Base-by-base conservation (phyloP, 352 stramenopile genomes). In the Phytopythium aichiense region DNA sequence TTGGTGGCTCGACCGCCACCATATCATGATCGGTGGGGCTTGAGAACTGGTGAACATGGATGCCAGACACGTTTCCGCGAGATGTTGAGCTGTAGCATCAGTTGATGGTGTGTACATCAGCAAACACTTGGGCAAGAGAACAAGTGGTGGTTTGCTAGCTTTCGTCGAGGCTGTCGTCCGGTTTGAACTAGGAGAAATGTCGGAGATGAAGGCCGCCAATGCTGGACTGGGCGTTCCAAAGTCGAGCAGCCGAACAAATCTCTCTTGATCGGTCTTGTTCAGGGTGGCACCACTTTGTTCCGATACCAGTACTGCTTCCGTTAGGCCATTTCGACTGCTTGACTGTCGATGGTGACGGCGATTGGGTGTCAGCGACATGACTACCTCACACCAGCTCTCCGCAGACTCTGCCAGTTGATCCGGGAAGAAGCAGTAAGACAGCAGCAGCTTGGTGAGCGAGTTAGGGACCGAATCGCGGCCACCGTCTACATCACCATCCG, bases 401-500 rank as follows among this genome's bases (percentile, higher is more conserved):
- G 59, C 13, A 4, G 38, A 50, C 18, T 69, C 52, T 2, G 51
- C 46, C 8, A 87, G 72, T 8, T 16, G 38, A 18, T 71, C 58
- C 0, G 73, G 77, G 22, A 78, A 81, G 49, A 67, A 66, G 11
- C 56, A 59, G 62, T 84, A 86, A 7, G 75, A 59, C 2, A 89
- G 22, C 25, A 87, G 52, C 6, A 84, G 52, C 0, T 54, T 38
- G 9, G 40, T 65, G 6, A 81, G 54, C 0, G 54, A 18, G 13
- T 22, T 18, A 37, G 48, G 2, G 25, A 54, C 20, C 16, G 25
- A 38, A 25, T 37, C 28, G 18, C 30, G 25, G 25, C 16, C 28
- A 7, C 16, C 23, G 28, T 62, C 56, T 67, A 56, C n/a, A 65
- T 50, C 13, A 58, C 60, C 6, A 46, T 58, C 13, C 4, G 7